Base-by-base conservation (phyloP, 2,329 filamentous ascomycete species). In the Nigrospora sphaerica region DNA sequence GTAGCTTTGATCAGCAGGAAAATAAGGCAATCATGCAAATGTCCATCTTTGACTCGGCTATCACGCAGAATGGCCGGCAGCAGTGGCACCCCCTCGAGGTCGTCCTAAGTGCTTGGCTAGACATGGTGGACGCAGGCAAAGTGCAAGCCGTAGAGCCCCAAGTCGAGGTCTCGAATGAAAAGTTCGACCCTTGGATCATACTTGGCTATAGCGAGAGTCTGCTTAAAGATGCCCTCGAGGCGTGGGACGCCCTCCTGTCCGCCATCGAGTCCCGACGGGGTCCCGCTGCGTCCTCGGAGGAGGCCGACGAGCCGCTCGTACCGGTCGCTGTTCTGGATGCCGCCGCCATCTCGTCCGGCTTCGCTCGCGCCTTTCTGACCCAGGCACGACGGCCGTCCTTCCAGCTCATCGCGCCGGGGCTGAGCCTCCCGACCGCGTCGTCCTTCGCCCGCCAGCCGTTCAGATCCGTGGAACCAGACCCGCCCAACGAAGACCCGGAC, bases 1-100 rank as follows among this genome's bases (percentile, higher is more conserved):
- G 46, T 31, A 54, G 50, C 13, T 54, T 52, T 31, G 46, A 53
- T 37, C 51, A 50, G 31, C 44, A 45, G 28, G 44, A 34, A 16
- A 46, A 41, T 12, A 34, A 39, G 28, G 51, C 51, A 38, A 52
- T 53, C 37, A 52, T 53, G 44, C 46, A 48, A 13, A 44, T 45
- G 32, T 40, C 47, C 34, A 39, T 40, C 12, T 23, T 40, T n/a
- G 46, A 45, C 46, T 31, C 16, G 11, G 36, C 31, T 31, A 32
- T 43, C 19, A 48, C 46, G 36, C 45, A 38, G 18, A 54, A 54
- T 39, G 49, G 47, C 38, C 51, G 49, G 18, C 49, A 44, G 34
- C 36, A 46, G 12, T 56, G 54, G 51, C 28, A 55, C 45, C 54
- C 51, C 14, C 49, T 56, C n/a, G 53, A 56, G 39, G 45, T 50